These are phyloP conservation scores for Kurtzmaniella quercitrusa DNA, from an alignment of 1,139 yeast genomes.

Conservation along the genomic window DNA sequence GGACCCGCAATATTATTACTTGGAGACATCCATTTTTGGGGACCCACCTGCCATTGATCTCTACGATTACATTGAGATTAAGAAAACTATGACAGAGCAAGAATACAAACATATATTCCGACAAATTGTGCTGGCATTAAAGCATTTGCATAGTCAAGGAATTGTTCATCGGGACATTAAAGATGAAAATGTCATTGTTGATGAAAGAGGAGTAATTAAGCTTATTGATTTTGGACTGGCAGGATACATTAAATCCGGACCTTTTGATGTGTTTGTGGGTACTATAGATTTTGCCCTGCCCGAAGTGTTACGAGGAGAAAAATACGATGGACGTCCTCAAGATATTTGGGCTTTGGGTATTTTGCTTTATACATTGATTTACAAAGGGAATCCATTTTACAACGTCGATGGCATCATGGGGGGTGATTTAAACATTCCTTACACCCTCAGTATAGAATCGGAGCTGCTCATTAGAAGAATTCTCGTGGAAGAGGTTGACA, in stretches of 20 bases:
- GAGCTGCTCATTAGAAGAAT: constrained; percentile 59
- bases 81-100: constrained; percentile 68
- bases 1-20: constrained; percentile 80
- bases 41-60: constrained; percentile 85
- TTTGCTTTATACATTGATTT: constrained; percentile 80
- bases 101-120: constrained; percentile 76
- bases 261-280: constrained; percentile 95
- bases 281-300: constrained; percentile 97
- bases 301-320: constrained; percentile 83
- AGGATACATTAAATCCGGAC: constrained; percentile 84
- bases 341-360: constrained; percentile 98
- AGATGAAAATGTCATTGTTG: constrained; percentile 91
- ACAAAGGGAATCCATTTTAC: constrained; percentile 92
- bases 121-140: constrained; percentile 75
- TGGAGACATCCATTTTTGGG: constrained; percentile 90
- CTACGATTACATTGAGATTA: constrained; percentile 85
- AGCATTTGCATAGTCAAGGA: constrained; percentile 79
- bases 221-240: constrained; percentile 95
- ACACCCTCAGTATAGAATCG: constrained; percentile 55
- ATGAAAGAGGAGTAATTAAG: constrained; percentile 70
- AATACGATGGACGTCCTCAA: constrained; percentile 89
- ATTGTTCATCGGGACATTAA: constrained; percentile 93
- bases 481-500: constrained; percentile 56
- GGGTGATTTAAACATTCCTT: constrained; percentile 72
- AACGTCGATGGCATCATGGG: constrained; percentile 94